These are phyloP conservation scores for Cucurbita ficifolia DNA, from an alignment of 306 rosid species.

Conservation along the genomic window DNA sequence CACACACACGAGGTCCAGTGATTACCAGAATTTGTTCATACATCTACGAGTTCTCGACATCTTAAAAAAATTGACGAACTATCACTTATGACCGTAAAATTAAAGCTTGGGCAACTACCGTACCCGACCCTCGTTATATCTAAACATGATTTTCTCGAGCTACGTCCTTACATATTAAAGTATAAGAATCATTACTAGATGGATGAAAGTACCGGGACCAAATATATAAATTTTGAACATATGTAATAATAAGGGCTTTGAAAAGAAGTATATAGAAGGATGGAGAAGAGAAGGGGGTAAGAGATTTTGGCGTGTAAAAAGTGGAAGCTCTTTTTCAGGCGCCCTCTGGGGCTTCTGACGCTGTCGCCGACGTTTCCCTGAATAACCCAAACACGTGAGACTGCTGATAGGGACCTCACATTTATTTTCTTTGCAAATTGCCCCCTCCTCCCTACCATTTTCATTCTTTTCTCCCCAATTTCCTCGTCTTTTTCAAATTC, in stretches of 20 bases:
- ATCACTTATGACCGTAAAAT: no score
- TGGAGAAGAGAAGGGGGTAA: neutral
- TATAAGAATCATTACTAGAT: neutral
- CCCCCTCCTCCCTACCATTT: neutral
- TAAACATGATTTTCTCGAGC: no score
- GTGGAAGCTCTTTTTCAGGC: neutral
- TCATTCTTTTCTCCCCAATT: neutral
- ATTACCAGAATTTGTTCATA: no score
- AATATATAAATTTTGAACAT: neutral
- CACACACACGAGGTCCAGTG: no score
- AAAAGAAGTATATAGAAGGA: neutral
- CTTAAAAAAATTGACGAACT: no score
- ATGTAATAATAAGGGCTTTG: neutral
- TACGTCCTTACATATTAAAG: neutral
- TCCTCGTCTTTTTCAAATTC: neutral
- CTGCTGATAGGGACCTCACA: neutral
- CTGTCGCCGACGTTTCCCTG: constrained; percentile 5
- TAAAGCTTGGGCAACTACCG: no score
- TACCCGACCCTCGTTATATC: no score
- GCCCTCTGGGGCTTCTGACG: no score
- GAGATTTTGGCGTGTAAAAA: neutral
- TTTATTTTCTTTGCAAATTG: neutral
- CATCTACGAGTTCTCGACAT: no score
- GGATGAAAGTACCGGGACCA: neutral
- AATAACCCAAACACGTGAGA: neutral